Conservation (phyloP, 306 rosid species). For the Inga leiocalycina region DNA sequence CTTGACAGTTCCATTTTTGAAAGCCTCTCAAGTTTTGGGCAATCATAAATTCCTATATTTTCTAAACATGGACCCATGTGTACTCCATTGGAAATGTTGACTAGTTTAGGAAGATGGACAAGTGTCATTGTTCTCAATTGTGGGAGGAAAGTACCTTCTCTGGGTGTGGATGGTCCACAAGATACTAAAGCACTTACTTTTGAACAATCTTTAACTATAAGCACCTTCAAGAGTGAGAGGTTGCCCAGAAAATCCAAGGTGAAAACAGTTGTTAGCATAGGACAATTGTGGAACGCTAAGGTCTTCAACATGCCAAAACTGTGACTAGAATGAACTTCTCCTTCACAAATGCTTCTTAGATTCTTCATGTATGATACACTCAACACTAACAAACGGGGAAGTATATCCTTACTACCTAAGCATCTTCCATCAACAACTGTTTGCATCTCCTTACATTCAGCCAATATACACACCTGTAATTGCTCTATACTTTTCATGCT, state of each 20-base stretch:
- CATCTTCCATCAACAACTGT: neutral
- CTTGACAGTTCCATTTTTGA: neutral
- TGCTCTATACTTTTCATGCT: neutral
- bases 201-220: neutral
- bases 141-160: neutral
- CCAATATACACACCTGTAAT: neutral
- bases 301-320: conserved; percentile 11
- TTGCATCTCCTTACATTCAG: conserved; percentile 13
- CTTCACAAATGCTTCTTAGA: conserved; percentile 28
- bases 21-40: neutral
- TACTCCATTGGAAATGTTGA: neutral
- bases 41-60: neutral
- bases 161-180: neutral
- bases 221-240: neutral
- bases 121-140: neutral
- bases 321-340: neutral
- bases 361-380: conserved; percentile 38
- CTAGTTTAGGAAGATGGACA: neutral
- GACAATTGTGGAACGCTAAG: conserved; percentile 33
- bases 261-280: conserved; percentile 3
- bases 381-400: neutral
- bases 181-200: neutral
- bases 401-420: neutral
- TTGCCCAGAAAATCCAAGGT: neutral
- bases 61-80: neutral